Percentiles rank a stretch among this genome's conserved stretches.
Conservation (phyloP, 768 basidiomycete species). For the Phanerochaete carnosa region DNA sequence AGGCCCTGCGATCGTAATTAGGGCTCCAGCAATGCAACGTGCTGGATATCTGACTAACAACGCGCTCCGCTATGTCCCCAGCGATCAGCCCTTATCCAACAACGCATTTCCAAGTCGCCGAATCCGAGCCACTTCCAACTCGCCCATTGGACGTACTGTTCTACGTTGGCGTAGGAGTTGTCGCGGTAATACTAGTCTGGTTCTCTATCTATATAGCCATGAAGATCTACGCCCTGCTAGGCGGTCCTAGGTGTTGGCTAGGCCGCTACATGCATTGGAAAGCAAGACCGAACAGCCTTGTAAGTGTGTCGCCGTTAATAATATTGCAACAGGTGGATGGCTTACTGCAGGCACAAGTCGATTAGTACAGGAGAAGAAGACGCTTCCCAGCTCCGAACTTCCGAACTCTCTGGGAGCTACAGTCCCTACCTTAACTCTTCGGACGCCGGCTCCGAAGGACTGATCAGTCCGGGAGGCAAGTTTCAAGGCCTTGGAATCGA, state of each 20-base stretch:
- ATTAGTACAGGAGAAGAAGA: not conserved
- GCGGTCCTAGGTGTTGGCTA: not conserved
- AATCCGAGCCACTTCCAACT: not conserved
- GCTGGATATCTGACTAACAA: too few species aligned
- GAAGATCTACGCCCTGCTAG: not conserved
- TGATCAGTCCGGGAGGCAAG: not conserved
- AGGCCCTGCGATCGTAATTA: too few species aligned
- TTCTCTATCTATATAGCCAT: not conserved
- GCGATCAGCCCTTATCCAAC: not conserved
- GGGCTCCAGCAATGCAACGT: not conserved
- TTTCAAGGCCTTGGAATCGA: not conserved
- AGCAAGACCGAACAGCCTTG: not conserved
- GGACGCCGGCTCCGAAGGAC: not conserved
- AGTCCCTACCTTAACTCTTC: not conserved
- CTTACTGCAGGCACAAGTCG: not conserved
- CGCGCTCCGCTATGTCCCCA: not conserved
- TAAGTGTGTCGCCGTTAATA: not conserved
- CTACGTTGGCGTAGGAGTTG: not conserved
- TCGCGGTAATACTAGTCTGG: not conserved
- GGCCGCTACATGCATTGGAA: not conserved
- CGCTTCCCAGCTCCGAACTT: not conserved
- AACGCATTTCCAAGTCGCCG: not conserved
- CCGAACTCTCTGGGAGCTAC: not conserved
- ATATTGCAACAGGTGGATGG: not conserved
- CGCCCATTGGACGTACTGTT: not conserved